A percentile compares a stretch with the other conserved stretches of the same genome.
Conservation (phyloP, 306 rosid species). For the Chamaecrista fasciculata region DNA sequence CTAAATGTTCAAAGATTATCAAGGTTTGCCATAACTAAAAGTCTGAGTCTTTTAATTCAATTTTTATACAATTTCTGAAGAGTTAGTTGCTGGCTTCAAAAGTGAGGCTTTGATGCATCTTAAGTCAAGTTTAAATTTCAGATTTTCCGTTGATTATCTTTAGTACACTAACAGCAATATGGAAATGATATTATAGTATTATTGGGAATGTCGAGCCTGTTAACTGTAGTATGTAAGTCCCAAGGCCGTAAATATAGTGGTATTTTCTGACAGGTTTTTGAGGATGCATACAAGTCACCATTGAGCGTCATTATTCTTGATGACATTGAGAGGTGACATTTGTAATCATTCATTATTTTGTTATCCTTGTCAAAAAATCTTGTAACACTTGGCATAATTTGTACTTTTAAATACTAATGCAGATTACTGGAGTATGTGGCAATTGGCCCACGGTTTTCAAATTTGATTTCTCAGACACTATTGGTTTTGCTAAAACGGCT, state of each 20-base stretch:
- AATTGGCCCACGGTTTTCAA: conserved; percentile 97
- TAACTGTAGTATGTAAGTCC: conserved; percentile 23
- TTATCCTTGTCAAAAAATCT: conserved; percentile 24
- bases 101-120: conserved; percentile 25
- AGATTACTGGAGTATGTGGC: conserved; percentile 87
- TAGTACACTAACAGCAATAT: neutral
- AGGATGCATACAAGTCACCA: conserved; percentile 98
- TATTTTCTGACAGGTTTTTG: conserved; percentile 67
- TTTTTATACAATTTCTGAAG: conserved; percentile 11
- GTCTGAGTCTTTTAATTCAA: conserved; percentile 28
- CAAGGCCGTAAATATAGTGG: neutral
- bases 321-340: conserved; percentile 80
- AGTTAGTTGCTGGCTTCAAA: conserved; percentile 8
- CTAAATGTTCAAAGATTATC: conserved; percentile 85
- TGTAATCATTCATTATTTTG: conserved; percentile 27
- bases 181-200: conserved; percentile 11
- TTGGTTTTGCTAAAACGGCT: conserved; percentile 81
- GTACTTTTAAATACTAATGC: conserved; percentile 24
- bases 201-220: conserved; percentile 6
- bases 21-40: conserved; percentile 62
- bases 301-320: conserved; percentile 94
- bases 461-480: conserved; percentile 79
- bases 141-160: conserved; percentile 10
- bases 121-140: conserved; percentile 23
- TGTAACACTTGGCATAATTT: neutral